Evolutionary conservation across 2,329 filamentous ascomycete genomes (phyloP).

Genomic region (Anisogramma anomala): DNA sequence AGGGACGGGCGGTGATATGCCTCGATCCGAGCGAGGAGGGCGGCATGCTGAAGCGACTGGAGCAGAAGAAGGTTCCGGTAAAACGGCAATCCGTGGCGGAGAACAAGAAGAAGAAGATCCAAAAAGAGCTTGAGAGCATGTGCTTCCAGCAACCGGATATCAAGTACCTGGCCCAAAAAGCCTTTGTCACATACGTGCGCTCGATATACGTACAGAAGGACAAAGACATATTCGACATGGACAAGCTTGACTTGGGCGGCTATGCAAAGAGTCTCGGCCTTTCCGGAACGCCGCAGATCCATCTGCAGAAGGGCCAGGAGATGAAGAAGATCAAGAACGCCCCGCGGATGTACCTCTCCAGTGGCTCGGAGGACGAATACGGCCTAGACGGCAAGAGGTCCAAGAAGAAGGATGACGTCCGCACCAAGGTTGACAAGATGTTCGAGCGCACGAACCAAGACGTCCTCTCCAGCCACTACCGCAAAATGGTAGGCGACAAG

Average conservation of each 20-base stretch:
- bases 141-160: conserved; percentile 90
- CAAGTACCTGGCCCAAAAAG: conserved; percentile 92
- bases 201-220: conserved; percentile 82
- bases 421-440: conserved; percentile 96
- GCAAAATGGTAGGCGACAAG: conserved; percentile 57
- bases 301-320: conserved; percentile 83
- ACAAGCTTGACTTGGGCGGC: conserved; percentile 72
- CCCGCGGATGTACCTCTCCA: conserved; percentile 55
- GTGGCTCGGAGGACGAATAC: conserved; percentile 46
- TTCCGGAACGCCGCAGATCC: conserved; percentile 84
- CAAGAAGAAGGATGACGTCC: conserved; percentile 60
- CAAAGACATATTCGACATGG: conserved; percentile 80
- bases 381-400: conserved; percentile 35
- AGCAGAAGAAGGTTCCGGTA: conserved; percentile 82
- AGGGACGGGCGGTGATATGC: conserved; percentile 81
- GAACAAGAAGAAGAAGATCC: conserved; percentile 80
- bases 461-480: conserved; percentile 86
- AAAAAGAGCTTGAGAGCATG: conserved; percentile 80
- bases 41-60: conserved; percentile 76
- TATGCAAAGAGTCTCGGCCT: conserved; percentile 78
- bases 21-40: conserved; percentile 84
- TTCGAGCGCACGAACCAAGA: conserved; percentile 95
- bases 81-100: conserved; percentile 75
- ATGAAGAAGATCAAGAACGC: conserved; percentile 81
- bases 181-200: conserved; percentile 80